A percentile compares a stretch with the other conserved stretches of the same genome.
Evolutionary conservation across 1,284 basidiomycete species (phyloP).

Genomic region (Melanopsichium pennsylvanicum): DNA sequence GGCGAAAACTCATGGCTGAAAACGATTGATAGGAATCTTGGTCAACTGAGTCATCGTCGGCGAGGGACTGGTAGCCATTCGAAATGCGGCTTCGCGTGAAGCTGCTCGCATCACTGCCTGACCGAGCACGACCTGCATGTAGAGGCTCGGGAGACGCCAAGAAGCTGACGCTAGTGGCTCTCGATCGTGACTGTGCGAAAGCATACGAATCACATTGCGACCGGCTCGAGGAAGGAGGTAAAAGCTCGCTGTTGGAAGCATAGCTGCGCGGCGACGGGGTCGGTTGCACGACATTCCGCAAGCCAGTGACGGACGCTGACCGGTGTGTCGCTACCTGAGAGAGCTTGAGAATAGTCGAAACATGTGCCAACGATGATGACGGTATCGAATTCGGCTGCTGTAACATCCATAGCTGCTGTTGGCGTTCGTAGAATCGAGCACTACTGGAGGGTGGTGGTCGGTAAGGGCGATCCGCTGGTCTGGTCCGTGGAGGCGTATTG

Average conservation of each 20-base stretch:
- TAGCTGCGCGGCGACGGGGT: background rate
- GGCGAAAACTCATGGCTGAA: background rate
- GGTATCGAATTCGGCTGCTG: constrained; percentile 5
- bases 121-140: constrained; percentile 7
- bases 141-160: constrained; percentile 7
- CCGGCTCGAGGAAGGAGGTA: background rate
- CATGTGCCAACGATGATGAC: background rate
- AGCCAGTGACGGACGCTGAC: background rate
- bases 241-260: background rate
- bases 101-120: constrained; percentile 37
- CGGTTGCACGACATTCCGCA: background rate
- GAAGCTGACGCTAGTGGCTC: constrained; percentile 20
- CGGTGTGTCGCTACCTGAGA: background rate
- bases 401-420: constrained; percentile 29
- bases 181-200: background rate
- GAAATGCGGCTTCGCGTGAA: constrained; percentile 41
- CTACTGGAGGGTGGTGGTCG: constrained; percentile 43
- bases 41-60: constrained; percentile 20
- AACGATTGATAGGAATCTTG: background rate
- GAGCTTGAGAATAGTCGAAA: background rate
- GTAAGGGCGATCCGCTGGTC: constrained; percentile 25
- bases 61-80: constrained; percentile 12
- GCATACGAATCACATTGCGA: background rate
- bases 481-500: constrained; percentile 12
- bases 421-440: constrained; percentile 34